Base-by-base conservation (phyloP, 345 rosid genomes). In the Sapria himalayana region DNA sequence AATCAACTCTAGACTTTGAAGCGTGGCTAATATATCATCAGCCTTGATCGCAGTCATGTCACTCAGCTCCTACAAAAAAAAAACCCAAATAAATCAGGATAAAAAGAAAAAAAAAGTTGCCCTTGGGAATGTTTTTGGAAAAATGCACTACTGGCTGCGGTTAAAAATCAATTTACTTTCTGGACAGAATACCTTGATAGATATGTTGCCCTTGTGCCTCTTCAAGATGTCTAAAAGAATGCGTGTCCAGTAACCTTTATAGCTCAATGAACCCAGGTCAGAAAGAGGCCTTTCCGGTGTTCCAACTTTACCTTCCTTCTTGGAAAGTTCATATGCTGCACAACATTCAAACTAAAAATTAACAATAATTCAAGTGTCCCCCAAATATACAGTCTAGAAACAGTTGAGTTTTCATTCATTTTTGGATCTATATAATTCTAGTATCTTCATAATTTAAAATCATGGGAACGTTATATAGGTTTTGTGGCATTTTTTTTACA, bases 11-110 rank as follows among this genome's bases (percentile, higher is more conserved):
- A 91, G 70, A 67, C 84, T 80, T 70, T 91, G 99, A 38, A 91
- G 84, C 22, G 99, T 91, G 46, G 62, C 68, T 56, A 91, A 52
- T 15, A 91, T 84, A 62, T 91, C 99, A 52, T 91, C 99, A 2
- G 93, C 95, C 57, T 77, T 79, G 27, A 89, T 89, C 14, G 95
- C 99, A 1, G 99, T 84, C 99, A 84, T 91, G 73, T 91, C 99
- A 13, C 99, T 84, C 24, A 91, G 86, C 66, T 91, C 99, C 95
- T 84, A 70, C 45, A 29, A 10, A 27, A 15, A 21, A 39, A n/a
- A 12, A 25, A 25, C 21, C 35, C 11, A 29, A 27, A 9, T 31
- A 49, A 31, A 19, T 33, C n/a, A 4, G n/a, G 11, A 33, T 20
- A n/a, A 5, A 25, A 9, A 39, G 40, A 48, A 27, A 20, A 25